These are phyloP conservation scores for Leccinum subgranulosum DNA, from an alignment of 768 basidiomycete genomes.

Conservation along the genomic window DNA sequence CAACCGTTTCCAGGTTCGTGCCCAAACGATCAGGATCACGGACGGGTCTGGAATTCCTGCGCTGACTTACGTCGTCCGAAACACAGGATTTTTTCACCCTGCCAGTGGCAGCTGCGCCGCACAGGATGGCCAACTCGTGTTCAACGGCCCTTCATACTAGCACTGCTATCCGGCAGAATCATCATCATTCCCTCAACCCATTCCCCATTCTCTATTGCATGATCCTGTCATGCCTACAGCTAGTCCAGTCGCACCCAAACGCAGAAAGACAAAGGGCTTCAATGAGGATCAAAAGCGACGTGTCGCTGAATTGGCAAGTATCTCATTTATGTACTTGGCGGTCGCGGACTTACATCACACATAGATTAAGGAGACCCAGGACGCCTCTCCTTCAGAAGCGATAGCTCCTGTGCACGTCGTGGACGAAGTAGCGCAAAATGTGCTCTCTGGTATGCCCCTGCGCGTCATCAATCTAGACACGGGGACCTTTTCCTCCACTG, in stretches of 20 bases:
- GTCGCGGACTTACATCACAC: not conserved
- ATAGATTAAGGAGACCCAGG: not conserved
- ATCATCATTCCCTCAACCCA: slow-evolving; percentile 3
- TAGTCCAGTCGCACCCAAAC: not conserved
- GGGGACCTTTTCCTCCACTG: slow-evolving; percentile 17
- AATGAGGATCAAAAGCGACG: not conserved
- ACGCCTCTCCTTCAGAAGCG: slow-evolving; percentile 5
- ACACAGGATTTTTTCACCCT: not conserved
- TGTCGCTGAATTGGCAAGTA: slow-evolving; percentile 3
- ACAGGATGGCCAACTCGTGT: slow-evolving; percentile 1
- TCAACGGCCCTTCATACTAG: not conserved
- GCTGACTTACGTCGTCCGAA: not conserved
- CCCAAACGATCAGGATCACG: not conserved
- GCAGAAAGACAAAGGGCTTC: not conserved
- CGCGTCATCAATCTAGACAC: slow-evolving; percentile 21
- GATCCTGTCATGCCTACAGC: slow-evolving; percentile 11
- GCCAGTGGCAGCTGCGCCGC: not conserved
- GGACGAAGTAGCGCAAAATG: slow-evolving; percentile 18
- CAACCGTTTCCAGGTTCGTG: not conserved
- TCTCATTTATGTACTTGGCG: not conserved
- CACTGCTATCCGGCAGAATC: not conserved
- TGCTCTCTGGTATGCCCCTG: slow-evolving; percentile 20
- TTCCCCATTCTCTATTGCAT: slow-evolving; percentile 5
- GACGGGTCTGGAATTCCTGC: too few species aligned
- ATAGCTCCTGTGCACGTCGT: slow-evolving; percentile 8